Conservation (phyloP, 305 asterid genomes). For the Fraxinus latifolia region DNA sequence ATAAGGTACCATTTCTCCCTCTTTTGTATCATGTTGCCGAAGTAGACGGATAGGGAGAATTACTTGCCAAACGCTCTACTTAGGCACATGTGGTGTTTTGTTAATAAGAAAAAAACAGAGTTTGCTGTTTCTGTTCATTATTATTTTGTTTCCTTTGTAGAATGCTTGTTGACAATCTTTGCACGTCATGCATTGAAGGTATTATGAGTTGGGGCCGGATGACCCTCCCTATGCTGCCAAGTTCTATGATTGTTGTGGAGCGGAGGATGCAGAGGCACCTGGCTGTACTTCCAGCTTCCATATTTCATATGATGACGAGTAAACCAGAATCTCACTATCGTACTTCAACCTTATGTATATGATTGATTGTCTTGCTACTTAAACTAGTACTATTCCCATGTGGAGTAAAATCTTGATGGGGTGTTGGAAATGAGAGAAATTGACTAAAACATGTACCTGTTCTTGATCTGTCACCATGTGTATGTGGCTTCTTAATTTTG, state of each 20-base stretch:
- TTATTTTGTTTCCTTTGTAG: too few species aligned
- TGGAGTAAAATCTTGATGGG: not conserved
- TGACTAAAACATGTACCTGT: not conserved
- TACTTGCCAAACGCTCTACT: not conserved
- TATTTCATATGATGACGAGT: slow-evolving; percentile 58
- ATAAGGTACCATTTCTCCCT: not conserved
- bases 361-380: not conserved
- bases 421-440: not conserved
- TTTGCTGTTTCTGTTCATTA: not conserved
- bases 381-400: not conserved
- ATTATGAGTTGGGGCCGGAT: slow-evolving; percentile 72
- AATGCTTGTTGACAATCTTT: slow-evolving; percentile 9
- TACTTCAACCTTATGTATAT: not conserved
- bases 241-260: slow-evolving; percentile 91
- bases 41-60: not conserved
- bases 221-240: slow-evolving; percentile 97
- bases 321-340: not conserved
- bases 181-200: slow-evolving; percentile 42
- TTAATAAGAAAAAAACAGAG: too few species aligned
- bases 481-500: not conserved
- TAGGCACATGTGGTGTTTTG: too few species aligned
- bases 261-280: slow-evolving; percentile 65
- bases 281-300: slow-evolving; percentile 74
- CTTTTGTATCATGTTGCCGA: not conserved
- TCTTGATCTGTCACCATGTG: not conserved